Conservation (phyloP, 768 basidiomycete species). For the Hemileccinum impolitum region DNA sequence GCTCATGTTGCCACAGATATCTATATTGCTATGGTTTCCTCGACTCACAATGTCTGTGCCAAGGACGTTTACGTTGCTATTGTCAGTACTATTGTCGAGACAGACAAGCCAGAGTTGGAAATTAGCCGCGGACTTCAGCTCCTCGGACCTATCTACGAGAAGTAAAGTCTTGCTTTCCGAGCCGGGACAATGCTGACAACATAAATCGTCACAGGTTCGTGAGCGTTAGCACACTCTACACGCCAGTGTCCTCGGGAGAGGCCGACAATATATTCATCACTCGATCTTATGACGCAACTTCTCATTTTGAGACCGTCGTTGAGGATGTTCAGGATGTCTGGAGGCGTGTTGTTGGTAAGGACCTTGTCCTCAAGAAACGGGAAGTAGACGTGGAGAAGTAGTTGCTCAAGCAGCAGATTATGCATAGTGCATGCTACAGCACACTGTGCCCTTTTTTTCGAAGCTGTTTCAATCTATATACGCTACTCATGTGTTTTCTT, state of each 20-base stretch:
- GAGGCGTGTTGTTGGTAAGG: constrained; percentile 77
- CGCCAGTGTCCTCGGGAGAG: constrained; percentile 77
- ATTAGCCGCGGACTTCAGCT: constrained; percentile 90
- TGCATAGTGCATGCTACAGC: constrained; percentile 3
- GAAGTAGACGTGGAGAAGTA: constrained; percentile 63
- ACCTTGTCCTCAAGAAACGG: constrained; percentile 85
- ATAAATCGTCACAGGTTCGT: constrained; percentile 63
- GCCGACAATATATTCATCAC: constrained; percentile 96
- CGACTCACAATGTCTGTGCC: constrained; percentile 96
- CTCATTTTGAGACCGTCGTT: constrained; percentile 98
- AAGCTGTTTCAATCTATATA: constrained; percentile 7
- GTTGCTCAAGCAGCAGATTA: constrained; percentile 8
- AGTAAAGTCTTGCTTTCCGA: constrained; percentile 48
- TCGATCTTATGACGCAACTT: constrained; percentile 96
- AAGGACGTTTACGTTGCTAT: constrained; percentile 96
- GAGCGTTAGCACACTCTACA: constrained; percentile 82
- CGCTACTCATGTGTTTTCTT: constrained; percentile 1
- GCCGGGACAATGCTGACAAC: constrained; percentile 6
- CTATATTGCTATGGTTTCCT: constrained; percentile 96
- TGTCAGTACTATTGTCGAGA: constrained; percentile 98
- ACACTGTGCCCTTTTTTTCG: constrained; percentile 8
- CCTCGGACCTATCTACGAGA: constrained; percentile 89
- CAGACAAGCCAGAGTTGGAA: constrained; percentile 85
- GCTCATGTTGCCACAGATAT: constrained; percentile 61
- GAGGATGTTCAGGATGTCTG: constrained; percentile 97